Evolutionary conservation across 768 basidiomycete species (phyloP).

Genomic region (Amanita rubescens): DNA sequence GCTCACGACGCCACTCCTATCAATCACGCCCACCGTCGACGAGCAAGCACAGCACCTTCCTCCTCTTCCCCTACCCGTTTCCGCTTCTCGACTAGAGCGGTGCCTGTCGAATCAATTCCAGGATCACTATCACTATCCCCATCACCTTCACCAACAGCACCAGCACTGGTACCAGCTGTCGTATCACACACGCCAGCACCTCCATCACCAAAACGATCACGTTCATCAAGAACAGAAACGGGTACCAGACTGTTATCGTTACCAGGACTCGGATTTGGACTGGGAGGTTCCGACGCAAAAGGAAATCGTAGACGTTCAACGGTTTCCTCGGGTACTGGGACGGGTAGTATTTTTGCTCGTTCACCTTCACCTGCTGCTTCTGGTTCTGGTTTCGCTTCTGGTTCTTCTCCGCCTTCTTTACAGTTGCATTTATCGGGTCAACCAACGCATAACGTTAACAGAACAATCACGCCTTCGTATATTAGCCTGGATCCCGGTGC

Average conservation of each 20-base stretch:
- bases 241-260: no score
- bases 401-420: no score
- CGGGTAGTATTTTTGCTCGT: not conserved
- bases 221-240: no score
- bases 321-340: not conserved
- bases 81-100: not conserved
- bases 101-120: not conserved
- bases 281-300: no score
- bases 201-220: not conserved
- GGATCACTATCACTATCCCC: not conserved
- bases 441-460: no score
- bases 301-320: not conserved
- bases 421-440: no score
- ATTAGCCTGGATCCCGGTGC: slow-evolving; percentile 31
- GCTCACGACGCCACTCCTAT: no score
- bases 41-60: no score
- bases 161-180: not conserved
- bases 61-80: not conserved
- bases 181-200: not conserved
- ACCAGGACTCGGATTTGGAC: no score
- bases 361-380: no score
- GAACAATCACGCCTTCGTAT: slow-evolving; percentile 18
- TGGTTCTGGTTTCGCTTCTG: no score
- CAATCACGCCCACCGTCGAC: not conserved
- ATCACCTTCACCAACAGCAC: not conserved